These are phyloP conservation scores for Cerioporus squamosus DNA, from an alignment of 1,284 basidiomycete genomes.

Conservation along the genomic window DNA sequence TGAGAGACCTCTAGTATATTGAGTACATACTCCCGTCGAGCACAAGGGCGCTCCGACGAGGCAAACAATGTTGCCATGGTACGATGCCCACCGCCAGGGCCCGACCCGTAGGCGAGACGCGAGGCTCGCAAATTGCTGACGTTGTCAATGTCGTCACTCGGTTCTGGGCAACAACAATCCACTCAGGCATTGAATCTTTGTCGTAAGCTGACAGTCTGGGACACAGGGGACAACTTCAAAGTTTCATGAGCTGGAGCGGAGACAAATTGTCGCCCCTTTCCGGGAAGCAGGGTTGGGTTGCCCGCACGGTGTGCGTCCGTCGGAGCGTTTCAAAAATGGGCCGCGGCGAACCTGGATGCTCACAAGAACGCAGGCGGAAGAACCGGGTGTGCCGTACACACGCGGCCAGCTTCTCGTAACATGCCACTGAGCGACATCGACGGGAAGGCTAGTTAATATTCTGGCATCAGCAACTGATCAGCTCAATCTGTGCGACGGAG, in stretches of 20 bases:
- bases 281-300: too few species aligned
- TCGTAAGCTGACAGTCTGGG: too few species aligned
- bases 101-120: background rate
- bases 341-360: background rate
- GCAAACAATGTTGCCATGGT: background rate
- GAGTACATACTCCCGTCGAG: background rate
- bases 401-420: too few species aligned
- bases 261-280: too few species aligned
- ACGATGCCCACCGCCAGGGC: background rate
- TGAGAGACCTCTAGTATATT: background rate
- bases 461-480: background rate
- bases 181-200: background rate
- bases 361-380: background rate
- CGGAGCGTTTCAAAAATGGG: too few species aligned
- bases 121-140: background rate
- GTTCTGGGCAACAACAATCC: background rate
- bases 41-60: background rate
- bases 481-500: background rate
- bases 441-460: background rate
- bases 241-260: too few species aligned
- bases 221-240: too few species aligned
- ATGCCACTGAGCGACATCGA: too few species aligned
- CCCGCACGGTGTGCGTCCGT: too few species aligned
- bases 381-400: slow-evolving; percentile 1
- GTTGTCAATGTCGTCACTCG: slow-evolving; percentile 1